Evolutionary conservation across 192 early-diverging fungal genomes (phyloP).

Genomic region (Backusella liffmaniae): DNA sequence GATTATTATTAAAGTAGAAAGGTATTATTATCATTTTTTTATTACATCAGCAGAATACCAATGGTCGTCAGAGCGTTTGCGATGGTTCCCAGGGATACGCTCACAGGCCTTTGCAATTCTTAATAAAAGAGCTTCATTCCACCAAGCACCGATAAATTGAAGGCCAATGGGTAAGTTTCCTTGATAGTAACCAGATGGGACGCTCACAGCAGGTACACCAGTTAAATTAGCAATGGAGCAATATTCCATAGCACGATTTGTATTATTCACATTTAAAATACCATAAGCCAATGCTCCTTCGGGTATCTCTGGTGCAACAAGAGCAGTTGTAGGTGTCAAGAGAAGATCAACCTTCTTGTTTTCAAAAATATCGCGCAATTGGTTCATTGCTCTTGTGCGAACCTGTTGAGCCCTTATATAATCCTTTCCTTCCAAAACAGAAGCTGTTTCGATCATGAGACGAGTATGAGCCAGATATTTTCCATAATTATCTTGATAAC

Average conservation of each 20-base stretch:
- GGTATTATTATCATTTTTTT: not conserved
- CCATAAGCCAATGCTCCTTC: slow-evolving; percentile 43
- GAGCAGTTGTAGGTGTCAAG: slow-evolving; percentile 58
- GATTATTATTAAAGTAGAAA: too few species aligned
- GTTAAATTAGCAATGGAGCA: slow-evolving; percentile 60
- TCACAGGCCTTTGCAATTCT: slow-evolving; percentile 59
- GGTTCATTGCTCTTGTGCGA: slow-evolving; percentile 53
- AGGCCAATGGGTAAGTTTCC: slow-evolving; percentile 62
- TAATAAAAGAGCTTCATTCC: slow-evolving; percentile 61
- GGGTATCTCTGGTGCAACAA: slow-evolving; percentile 54
- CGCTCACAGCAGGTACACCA: slow-evolving; percentile 62
- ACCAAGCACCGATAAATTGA: slow-evolving; percentile 71
- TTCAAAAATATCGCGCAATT: slow-evolving; percentile 47
- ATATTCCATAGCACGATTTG: slow-evolving; percentile 57
- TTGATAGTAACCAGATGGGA: slow-evolving; percentile 57
- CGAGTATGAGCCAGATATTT: slow-evolving; percentile 47
- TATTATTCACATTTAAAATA: slow-evolving; percentile 51
- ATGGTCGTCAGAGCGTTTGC: slow-evolving; percentile 29
- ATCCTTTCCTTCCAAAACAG: slow-evolving; percentile 39
- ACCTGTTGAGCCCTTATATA: slow-evolving; percentile 53
- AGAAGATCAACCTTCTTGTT: slow-evolving; percentile 55
- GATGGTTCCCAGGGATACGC: slow-evolving; percentile 33
- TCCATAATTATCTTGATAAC: slow-evolving; percentile 12
- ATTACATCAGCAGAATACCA: not conserved
- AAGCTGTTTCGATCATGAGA: slow-evolving; percentile 35